Conservation (phyloP, 495 filamentous ascomycete genomes). For the Penicillium lagena region DNA sequence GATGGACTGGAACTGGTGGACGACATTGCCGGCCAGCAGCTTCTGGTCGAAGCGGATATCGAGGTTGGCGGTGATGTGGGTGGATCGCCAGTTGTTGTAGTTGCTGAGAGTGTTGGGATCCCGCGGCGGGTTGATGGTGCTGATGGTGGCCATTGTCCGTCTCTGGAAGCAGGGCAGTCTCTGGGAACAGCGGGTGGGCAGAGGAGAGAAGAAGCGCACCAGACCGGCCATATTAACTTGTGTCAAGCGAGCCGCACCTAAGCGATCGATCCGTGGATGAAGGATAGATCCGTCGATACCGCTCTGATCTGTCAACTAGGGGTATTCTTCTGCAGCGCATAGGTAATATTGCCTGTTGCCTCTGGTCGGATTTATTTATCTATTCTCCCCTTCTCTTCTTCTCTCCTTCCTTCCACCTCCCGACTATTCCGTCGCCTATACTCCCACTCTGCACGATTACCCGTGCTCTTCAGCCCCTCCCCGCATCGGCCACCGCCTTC, state of each 20-base stretch:
- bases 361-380: no score
- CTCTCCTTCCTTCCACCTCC: neutral
- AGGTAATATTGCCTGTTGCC: no score
- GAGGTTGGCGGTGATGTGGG: conserved; percentile 71
- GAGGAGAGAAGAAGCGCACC: neutral
- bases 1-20: conserved; percentile 64
- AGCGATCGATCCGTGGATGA: no score
- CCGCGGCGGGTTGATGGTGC: conserved; percentile 48
- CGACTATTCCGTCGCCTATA: no score
- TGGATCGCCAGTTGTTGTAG: conserved; percentile 76
- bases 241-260: no score
- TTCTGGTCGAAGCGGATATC: conserved; percentile 75
- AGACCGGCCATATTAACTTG: no score
- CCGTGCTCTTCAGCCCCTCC: conserved; percentile 4
- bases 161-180: neutral
- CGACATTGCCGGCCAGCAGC: conserved; percentile 66
- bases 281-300: no score
- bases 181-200: no score
- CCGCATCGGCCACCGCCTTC: conserved; percentile 9
- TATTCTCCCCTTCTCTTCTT: neutral
- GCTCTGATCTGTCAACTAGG: no score
- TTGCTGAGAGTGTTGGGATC: conserved; percentile 93
- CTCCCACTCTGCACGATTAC: neutral
- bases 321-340: no score
- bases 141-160: conserved; percentile 32